Evolutionary conservation across 768 basidiomycete species (phyloP), one percentile per base, ranked within the genome.

Genomic region (Mycena indigotica): DNA sequence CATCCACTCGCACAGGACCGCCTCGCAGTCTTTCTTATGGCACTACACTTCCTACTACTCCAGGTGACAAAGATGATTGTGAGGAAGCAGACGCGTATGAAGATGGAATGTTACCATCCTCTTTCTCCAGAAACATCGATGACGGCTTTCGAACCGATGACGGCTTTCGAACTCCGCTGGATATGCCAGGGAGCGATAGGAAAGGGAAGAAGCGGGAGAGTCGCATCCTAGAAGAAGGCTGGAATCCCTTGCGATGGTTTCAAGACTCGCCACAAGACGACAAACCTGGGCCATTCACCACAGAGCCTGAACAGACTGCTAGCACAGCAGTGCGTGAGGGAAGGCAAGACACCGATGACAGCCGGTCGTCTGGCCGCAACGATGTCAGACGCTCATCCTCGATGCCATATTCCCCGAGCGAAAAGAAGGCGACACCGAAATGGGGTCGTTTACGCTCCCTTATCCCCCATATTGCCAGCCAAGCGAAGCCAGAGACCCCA

Each of bases 1-100:
- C 89, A 24, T 82, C 87, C 5, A 74, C 75, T 49, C 77, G 89
- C 51, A 90, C 88, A 3, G 89, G 89, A 13, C 87, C 88, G 28
- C 89, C 89, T 3, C 80, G 89, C 38, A 88, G 89, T 0, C 74
- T 90, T 25, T 88, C 87, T 2, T 87, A 83, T 66, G 80, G 81
- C 26, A 86, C 86, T 64, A 78, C 84, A 6, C 71, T 80, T 28
- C 75, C 84, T 1, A 71, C 68, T 19, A 80, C 84, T 2, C 66
- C 65, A 10, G 57, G 66, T 25, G 67, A 68, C 32, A 66, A 65
- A 26, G 67, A 62, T 17, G 61, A 64, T 3, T 39, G 50, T 21
- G 15, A 29, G 5, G 57, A 56, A 24, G 58, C 54, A 15, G 35
- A n/a, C n/a, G n/a, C 56, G 16, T 17, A 5, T 24, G 62, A 63